Evolutionary conservation across 2,329 filamentous ascomycete genomes (phyloP).

Genomic region (Gremmenia infestans): DNA sequence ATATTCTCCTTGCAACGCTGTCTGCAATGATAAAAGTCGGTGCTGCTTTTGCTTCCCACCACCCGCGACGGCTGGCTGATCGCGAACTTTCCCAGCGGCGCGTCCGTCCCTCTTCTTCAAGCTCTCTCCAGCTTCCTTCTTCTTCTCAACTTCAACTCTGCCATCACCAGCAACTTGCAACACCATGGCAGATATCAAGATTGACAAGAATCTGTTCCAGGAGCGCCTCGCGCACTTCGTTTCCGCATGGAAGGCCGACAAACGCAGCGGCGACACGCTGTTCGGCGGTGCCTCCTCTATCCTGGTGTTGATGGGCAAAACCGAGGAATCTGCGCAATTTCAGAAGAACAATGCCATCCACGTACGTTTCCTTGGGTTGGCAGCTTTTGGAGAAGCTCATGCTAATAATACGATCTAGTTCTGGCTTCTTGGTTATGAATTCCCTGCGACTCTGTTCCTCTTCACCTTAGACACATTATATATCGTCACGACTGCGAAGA

Average conservation of each 20-base stretch:
- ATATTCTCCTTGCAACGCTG: no score
- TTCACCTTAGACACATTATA: constrained; percentile 85
- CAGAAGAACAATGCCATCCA: constrained; percentile 97
- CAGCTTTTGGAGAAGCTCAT: background rate
- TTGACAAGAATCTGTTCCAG: constrained; percentile 90
- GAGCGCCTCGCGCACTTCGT: constrained; percentile 85
- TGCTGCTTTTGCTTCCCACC: no score
- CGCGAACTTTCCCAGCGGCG: constrained; percentile 19
- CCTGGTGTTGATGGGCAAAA: constrained; percentile 89
- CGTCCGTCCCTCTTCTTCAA: constrained; percentile 14
- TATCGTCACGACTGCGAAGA: constrained; percentile 94
- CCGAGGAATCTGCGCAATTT: constrained; percentile 79
- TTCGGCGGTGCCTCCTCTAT: constrained; percentile 87
- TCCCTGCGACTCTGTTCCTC: constrained; percentile 90
- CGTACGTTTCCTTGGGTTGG: constrained; percentile 49
- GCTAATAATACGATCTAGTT: constrained; percentile 53
- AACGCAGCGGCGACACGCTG: constrained; percentile 76
- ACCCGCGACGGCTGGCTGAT: constrained; percentile 4
- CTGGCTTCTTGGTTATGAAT: constrained; percentile 98
- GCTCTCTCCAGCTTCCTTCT: background rate
- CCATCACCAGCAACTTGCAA: constrained; percentile 20
- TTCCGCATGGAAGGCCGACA: constrained; percentile 93
- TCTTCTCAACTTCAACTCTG: constrained; percentile 10
- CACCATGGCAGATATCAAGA: constrained; percentile 72
- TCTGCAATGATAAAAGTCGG: no score